Base-by-base conservation (phyloP, 2,329 filamentous ascomycete genomes). In the Macroventuria anomochaeta region DNA sequence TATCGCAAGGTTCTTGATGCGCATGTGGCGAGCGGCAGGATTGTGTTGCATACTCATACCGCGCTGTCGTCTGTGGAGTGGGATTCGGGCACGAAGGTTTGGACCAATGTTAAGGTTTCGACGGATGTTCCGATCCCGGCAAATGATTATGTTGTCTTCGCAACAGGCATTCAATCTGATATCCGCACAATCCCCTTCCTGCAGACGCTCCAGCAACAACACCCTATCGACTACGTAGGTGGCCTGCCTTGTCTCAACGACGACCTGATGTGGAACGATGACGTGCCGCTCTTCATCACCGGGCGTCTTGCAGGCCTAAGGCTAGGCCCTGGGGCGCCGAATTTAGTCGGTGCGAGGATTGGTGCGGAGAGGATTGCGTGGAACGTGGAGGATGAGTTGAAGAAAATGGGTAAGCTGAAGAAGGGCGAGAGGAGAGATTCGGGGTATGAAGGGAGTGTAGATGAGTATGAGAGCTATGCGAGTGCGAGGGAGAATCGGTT, bases 191-290 rank as follows among this genome's bases (percentile, higher is more conserved):
- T 92, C 18, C 82, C 86, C 0, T 85, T 86, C 50, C 75, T 93
- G 11, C 74, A 84, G 50, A 82, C 77, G 0, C 83, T 93, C 67
- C 73, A 83, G 7, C 58, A 76, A 3, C 80, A 85, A 15, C 79
- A 87, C 56, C 88, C 88, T 0, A 81, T 93, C 28, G 74, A 84
- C 13, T 81, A 78, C 0, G 80, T 84, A 20, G 85, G 85, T 3
- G 90, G 90, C 0, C 76, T 92, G 17, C 90, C 90, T 0, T 90
- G 87, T 59, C 72, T 93, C 44, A 93, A 83, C 2, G 84, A 93
- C 34, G 89, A 93, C 63, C 76, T 93, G 55, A 88, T 87, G 81
- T 93, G 89, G 90, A 80, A 80, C 31, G 79, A 86, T 0, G 84
- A 85, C n/a, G 83, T 93, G 0, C 90, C 90, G 1, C 73, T 92